These are phyloP conservation scores for Stephanodiscus minutulus DNA, from an alignment of 108 stramenopile genomes.

Conservation along the genomic window DNA sequence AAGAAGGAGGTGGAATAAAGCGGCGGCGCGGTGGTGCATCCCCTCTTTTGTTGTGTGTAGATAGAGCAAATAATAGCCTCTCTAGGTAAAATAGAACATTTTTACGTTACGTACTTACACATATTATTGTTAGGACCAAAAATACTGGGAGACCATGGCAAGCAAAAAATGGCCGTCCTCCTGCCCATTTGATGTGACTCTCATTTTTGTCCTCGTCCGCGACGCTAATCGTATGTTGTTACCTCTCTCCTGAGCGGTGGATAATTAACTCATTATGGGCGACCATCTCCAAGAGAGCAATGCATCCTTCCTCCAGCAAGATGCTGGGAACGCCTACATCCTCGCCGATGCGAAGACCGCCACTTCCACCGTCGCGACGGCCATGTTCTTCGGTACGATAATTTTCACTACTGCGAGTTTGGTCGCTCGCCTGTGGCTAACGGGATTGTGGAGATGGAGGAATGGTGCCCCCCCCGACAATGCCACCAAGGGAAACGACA, in stretches of 20 bases:
- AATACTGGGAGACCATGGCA: too few species aligned
- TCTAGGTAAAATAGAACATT: too few species aligned
- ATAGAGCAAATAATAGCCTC: too few species aligned
- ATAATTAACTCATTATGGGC: neutral
- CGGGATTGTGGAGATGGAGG: conserved; percentile 50
- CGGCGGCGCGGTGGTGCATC: too few species aligned
- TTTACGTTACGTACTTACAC: too few species aligned
- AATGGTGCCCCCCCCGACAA: conserved; percentile 15
- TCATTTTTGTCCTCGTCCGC: neutral
- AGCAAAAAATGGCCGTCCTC: too few species aligned
- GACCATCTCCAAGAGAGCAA: conserved; percentile 7
- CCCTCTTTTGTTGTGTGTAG: too few species aligned
- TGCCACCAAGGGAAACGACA: neutral
- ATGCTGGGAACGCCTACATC: conserved; percentile 12
- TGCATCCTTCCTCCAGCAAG: neutral
- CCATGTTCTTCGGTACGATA: conserved; percentile 79
- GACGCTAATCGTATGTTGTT: neutral
- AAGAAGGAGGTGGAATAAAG: too few species aligned
- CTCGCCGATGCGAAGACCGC: conserved; percentile 19
- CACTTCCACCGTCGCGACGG: conserved; percentile 66
- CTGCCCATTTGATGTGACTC: neutral
- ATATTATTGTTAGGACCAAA: too few species aligned
- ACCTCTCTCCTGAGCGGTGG: neutral
- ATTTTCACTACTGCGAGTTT: conserved; percentile 69
- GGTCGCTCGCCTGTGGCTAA: conserved; percentile 53